Evolutionary conservation across 768 basidiomycete species (phyloP), one percentile per base, ranked within the genome.

Genomic region (Lactarius evosmus): DNA sequence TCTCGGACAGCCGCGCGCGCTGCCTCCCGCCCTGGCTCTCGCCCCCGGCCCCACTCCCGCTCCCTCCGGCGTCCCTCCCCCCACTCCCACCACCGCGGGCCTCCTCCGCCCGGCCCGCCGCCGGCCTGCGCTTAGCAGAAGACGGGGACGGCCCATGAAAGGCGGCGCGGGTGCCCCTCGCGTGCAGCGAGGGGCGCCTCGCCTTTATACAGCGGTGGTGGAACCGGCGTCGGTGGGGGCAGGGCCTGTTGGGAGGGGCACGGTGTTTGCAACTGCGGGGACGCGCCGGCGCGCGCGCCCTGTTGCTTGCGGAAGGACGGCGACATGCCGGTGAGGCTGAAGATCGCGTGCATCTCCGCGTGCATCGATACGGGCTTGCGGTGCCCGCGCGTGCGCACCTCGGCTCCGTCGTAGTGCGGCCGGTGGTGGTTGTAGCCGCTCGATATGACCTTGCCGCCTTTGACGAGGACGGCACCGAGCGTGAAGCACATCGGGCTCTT

Each of bases 261-360:
- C 61, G 33, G 62, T 44, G 59, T 62, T 58, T 60, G 41, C 58
- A 60, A 67, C 68, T 65, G 61, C 62, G 53, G 44, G n/a, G 52
- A 56, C 63, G 73, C 69, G 67, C 68, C 72, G 68, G 69, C 44
- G 69, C 72, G 67, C 70, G 72, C 63, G 70, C 74, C 69, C 69
- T 68, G 66, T 74, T 82, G 83, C 74, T 76, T 78, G 77, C 80
- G 81, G 75, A 78, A 80, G 65, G 80, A 78, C 55, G 82, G 81
- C 50, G 79, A 77, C 77, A 75, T 76, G 74, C 80, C 75, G 57
- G 80, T 82, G 60, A 80, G 69, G 66, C 74, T 83, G 72, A 80
- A 82, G 62, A 84, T 85, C 32, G 79, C 80, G 66, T 84, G 80
- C 84, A 84, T 85, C 74, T 84, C 82, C 3, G 84, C 83, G 67